A percentile compares a stretch with the other conserved stretches of the same genome.
phyloP scores from a whole-genome alignment of 805 yeast species.

The Naumovozyma baii region DNA sequence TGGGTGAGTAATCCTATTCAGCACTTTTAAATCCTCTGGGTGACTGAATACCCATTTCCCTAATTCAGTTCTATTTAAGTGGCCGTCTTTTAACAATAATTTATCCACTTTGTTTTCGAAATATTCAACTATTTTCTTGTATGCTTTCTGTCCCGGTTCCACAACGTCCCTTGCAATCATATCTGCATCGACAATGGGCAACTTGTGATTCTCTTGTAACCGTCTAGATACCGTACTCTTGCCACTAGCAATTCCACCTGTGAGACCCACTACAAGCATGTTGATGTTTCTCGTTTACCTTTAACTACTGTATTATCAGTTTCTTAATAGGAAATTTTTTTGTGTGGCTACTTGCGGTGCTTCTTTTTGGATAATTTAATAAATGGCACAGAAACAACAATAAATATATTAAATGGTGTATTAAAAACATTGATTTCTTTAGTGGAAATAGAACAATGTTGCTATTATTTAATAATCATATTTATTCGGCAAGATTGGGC shows the following conservation, averaged over 20 bases:
- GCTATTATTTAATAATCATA: too few relatives aligned
- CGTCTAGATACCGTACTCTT: conserved; percentile 77
- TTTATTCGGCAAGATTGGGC: too few relatives aligned
- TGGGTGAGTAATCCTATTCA: conserved; percentile 81
- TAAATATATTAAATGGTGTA: too few relatives aligned
- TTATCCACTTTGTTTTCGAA: conserved; percentile 50
- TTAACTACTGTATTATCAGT: too few relatives aligned
- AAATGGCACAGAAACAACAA: too few relatives aligned
- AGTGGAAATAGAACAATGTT: too few relatives aligned
- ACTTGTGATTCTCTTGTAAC: conserved; percentile 39
- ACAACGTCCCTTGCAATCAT: conserved; percentile 78
- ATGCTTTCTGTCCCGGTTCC: conserved; percentile 67
- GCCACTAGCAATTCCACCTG: conserved; percentile 97
- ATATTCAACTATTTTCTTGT: conserved; percentile 49
- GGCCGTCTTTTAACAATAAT: conserved; percentile 34
- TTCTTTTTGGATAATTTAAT: too few relatives aligned
- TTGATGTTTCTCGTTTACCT: too few relatives aligned
- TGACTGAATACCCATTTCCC: conserved; percentile 74
- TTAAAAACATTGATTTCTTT: too few relatives aligned
- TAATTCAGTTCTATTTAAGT: conserved; percentile 55
- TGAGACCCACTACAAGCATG: conserved; percentile 84
- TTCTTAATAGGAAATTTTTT: background rate
- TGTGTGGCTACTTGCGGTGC: background rate
- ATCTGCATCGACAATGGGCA: conserved; percentile 82
- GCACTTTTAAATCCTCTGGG: conserved; percentile 42